phyloP scores from a whole-genome alignment of 352 stramenopile species.

The Phytophthora ramorum region DNA sequence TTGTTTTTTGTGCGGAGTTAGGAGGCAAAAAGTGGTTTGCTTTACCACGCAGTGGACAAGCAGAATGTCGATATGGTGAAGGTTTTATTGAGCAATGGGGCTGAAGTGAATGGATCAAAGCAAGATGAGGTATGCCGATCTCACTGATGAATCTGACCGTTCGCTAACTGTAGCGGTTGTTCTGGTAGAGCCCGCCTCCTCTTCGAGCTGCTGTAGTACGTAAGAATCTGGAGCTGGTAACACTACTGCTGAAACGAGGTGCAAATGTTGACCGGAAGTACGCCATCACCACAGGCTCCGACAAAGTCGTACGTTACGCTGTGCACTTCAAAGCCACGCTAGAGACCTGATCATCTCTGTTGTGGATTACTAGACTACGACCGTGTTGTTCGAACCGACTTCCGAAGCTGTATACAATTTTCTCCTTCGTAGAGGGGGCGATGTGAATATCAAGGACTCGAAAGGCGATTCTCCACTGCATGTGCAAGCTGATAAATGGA shows the following conservation, averaged over 20 bases:
- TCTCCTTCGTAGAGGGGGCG: constrained; percentile 28
- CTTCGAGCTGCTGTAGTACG: constrained; percentile 36
- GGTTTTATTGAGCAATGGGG: constrained; percentile 35
- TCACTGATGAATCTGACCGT: background rate
- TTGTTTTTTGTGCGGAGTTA: constrained; percentile 4
- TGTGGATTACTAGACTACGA: constrained; percentile 20
- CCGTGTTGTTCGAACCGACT: constrained; percentile 33
- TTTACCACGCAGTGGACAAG: constrained; percentile 41
- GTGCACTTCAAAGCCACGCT: background rate
- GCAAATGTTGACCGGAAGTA: constrained; percentile 37
- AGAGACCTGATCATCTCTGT: background rate
- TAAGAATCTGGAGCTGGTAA: constrained; percentile 31
- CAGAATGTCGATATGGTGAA: constrained; percentile 39
- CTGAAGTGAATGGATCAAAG: constrained; percentile 39
- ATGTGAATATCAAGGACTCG: constrained; percentile 31
- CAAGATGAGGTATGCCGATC: constrained; percentile 27
- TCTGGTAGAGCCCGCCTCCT: constrained; percentile 26
- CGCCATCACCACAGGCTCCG: constrained; percentile 4
- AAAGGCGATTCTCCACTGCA: constrained; percentile 32
- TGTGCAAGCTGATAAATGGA: constrained; percentile 32
- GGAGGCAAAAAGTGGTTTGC: constrained; percentile 32
- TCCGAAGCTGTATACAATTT: constrained; percentile 27
- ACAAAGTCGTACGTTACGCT: constrained; percentile 27
- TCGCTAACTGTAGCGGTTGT: background rate
- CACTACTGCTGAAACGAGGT: constrained; percentile 30